Conservation (phyloP, 768 basidiomycete genomes). For the Rhodotorula babjevae region DNA sequence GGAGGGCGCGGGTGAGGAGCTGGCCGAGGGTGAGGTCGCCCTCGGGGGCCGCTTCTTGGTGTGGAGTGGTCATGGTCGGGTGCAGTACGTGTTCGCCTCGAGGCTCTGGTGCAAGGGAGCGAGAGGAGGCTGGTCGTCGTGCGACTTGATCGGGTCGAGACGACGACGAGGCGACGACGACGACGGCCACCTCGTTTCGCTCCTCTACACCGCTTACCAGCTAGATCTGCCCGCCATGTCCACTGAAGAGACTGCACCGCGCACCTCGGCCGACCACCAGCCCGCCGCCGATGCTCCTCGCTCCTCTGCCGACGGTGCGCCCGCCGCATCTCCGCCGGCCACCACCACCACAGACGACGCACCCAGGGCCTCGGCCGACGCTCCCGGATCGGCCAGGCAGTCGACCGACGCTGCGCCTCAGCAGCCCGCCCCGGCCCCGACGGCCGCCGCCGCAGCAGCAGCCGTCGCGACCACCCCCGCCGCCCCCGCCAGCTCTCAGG, state of each 20-base stretch:
- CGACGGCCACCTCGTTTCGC: too few relatives aligned
- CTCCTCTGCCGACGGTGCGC: background rate
- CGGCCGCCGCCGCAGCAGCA: background rate
- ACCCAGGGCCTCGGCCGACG: background rate
- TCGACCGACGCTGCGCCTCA: background rate
- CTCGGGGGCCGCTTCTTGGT: background rate
- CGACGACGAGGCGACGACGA: too few relatives aligned
- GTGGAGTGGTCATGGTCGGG: background rate
- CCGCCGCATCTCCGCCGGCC: slow-evolving; percentile 1
- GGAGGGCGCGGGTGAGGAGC: slow-evolving; percentile 28
- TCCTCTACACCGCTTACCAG: too few relatives aligned
- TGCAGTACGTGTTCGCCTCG: too few relatives aligned
- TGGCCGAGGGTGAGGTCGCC: slow-evolving; percentile 29
- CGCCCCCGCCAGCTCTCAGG: background rate
- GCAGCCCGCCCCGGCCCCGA: background rate
- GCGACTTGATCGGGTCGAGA: too few relatives aligned
- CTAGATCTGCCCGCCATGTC: too few relatives aligned
- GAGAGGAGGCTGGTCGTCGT: too few relatives aligned
- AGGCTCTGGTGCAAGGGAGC: too few relatives aligned
- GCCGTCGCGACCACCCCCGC: slow-evolving; percentile 2
- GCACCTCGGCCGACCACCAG: too few relatives aligned
- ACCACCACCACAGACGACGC: background rate
- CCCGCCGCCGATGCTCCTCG: slow-evolving; percentile 4
- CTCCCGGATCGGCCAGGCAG: too few relatives aligned
- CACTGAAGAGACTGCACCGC: too few relatives aligned